phyloP scores from a whole-genome alignment of 352 stramenopile species.

The Phytophthora hybrid region DNA sequence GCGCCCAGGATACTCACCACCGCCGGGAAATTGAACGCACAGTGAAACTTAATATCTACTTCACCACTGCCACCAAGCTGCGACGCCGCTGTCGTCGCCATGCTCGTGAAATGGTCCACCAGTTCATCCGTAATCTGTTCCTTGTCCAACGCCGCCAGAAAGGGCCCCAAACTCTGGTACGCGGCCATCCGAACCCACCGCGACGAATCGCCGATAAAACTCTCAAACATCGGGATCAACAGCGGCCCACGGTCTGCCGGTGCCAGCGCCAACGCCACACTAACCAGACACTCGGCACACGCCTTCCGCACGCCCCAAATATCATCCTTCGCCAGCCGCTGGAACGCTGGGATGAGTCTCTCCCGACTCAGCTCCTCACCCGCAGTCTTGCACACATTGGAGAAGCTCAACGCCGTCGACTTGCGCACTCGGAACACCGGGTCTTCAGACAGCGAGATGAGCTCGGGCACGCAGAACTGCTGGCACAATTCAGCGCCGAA shows the following conservation, averaged over 20 bases:
- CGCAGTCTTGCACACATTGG: constrained; percentile 89
- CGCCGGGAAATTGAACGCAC: constrained; percentile 92
- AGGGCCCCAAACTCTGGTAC: constrained; percentile 91
- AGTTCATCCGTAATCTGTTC: constrained; percentile 85
- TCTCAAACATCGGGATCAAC: constrained; percentile 91
- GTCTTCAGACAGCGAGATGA: constrained; percentile 93
- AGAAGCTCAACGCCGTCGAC: constrained; percentile 92
- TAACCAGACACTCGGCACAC: constrained; percentile 92
- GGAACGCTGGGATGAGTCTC: constrained; percentile 92
- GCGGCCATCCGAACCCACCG: constrained; percentile 95
- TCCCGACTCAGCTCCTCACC: constrained; percentile 80
- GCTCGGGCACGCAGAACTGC: constrained; percentile 93
- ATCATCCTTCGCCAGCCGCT: constrained; percentile 92
- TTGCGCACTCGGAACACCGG: constrained; percentile 94
- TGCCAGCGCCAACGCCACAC: constrained; percentile 88
- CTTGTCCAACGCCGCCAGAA: constrained; percentile 85
- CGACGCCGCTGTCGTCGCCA: constrained; percentile 69
- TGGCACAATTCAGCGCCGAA: constrained; percentile 91
- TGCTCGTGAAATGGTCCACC: constrained; percentile 85
- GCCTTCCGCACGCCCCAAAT: constrained; percentile 95
- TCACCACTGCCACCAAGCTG: constrained; percentile 79
- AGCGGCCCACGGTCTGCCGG: constrained; percentile 71
- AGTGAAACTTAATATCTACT: constrained; percentile 92
- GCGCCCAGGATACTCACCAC: constrained; percentile 84
- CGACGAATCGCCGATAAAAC: constrained; percentile 90